Evolutionary conservation across 164 flowering plant genomes (phyloP).

Genomic region (Berberis thunbergii): DNA sequence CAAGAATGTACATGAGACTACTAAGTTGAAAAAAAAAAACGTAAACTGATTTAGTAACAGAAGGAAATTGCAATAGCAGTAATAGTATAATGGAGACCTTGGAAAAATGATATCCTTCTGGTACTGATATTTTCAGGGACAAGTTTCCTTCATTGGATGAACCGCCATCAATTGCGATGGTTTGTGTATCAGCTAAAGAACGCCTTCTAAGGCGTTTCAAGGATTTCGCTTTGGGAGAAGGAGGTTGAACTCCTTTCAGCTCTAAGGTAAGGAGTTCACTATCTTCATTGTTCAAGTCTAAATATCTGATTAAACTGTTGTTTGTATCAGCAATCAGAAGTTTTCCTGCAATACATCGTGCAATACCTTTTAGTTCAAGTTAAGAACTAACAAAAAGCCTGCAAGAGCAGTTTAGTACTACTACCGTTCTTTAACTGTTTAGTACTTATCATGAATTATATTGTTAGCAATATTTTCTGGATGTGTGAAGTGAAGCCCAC

Average conservation of each 20-base stretch:
- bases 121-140: slow-evolving; percentile 52
- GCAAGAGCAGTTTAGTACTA: neutral
- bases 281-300: slow-evolving; percentile 51
- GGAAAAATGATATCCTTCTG: slow-evolving; percentile 87
- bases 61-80: neutral
- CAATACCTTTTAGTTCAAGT: neutral
- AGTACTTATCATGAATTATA: neutral
- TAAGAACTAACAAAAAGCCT: neutral
- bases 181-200: slow-evolving; percentile 43
- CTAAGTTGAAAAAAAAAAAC: neutral
- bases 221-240: slow-evolving; percentile 53
- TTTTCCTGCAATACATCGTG: slow-evolving; percentile 44
- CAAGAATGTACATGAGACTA: neutral
- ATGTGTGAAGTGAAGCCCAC: neutral
- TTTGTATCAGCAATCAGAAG: slow-evolving; percentile 83
- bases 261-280: slow-evolving; percentile 59
- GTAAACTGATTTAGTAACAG: neutral
- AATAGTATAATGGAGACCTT: slow-evolving; percentile 46
- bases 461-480: no score
- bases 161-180: slow-evolving; percentile 41
- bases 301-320: slow-evolving; percentile 66
- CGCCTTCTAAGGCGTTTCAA: slow-evolving; percentile 74
- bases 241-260: slow-evolving; percentile 85
- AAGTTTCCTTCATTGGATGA: slow-evolving; percentile 64
- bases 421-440: neutral